phyloP scores from a whole-genome alignment of 805 yeast species.

The Wickerhamiella sorbophila region DNA sequence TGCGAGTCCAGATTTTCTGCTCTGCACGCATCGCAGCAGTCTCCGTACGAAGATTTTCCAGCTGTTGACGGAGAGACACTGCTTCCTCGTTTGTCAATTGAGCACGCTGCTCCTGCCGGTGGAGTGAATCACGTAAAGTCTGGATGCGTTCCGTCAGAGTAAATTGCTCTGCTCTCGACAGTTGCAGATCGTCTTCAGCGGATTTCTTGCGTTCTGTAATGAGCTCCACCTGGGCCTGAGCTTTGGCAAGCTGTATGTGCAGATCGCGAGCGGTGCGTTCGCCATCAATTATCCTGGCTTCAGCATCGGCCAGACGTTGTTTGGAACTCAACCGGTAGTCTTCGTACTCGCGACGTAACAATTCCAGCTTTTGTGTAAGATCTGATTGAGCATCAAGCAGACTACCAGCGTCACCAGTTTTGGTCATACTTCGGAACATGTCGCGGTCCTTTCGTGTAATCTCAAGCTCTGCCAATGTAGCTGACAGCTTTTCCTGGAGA shows the following conservation, averaged over 20 bases:
- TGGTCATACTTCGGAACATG: conserved; percentile 30
- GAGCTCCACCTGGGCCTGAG: conserved; percentile 40
- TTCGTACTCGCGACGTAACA: background rate
- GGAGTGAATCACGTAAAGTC: background rate
- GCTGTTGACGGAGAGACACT: background rate
- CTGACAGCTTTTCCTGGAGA: conserved; percentile 27
- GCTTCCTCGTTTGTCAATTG: background rate
- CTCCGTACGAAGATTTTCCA: background rate
- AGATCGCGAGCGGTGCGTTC: conserved; percentile 33
- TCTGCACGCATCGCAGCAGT: background rate
- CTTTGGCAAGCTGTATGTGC: conserved; percentile 37
- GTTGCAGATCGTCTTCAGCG: conserved; percentile 28
- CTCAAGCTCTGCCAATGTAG: conserved; percentile 37
- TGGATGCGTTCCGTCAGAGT: background rate
- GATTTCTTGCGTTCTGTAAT: conserved; percentile 38
- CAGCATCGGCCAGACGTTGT: conserved; percentile 12
- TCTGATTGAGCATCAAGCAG: background rate
- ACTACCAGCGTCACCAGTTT: background rate
- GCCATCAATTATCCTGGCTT: conserved; percentile 30
- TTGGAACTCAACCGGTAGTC: background rate
- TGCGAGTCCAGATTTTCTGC: background rate
- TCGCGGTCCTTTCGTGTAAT: conserved; percentile 56
- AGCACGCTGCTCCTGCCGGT: background rate
- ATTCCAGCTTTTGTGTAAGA: conserved; percentile 3
- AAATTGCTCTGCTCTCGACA: conserved; percentile 24